phyloP scores from a whole-genome alignment of 768 basidiomycete genomes.

The Auriscalpium orientale region DNA sequence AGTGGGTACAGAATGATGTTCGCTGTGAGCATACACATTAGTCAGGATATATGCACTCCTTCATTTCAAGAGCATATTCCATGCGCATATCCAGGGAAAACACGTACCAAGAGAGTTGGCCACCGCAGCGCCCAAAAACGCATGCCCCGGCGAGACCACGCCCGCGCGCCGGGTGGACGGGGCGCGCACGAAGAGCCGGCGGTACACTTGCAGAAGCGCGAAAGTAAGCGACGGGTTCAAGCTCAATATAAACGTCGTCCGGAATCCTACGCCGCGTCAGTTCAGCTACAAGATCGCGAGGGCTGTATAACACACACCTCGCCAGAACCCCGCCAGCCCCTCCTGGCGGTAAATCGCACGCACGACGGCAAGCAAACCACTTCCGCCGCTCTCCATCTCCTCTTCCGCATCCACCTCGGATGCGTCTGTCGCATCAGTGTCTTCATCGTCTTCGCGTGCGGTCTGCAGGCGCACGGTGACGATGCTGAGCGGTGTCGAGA shows the following conservation, averaged over 20 bases:
- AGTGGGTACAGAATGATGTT: constrained; percentile 46
- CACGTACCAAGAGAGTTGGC: constrained; percentile 40
- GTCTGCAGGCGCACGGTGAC: constrained; percentile 49
- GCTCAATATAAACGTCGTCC: constrained; percentile 39
- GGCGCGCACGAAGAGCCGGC: constrained; percentile 28
- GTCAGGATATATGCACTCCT: too few species aligned
- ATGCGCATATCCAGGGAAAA: not conserved
- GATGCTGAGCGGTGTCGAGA: constrained; percentile 49
- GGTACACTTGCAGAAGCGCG: constrained; percentile 44
- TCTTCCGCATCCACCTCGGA: constrained; percentile 17
- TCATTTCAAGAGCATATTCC: constrained; percentile 3
- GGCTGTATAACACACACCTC: constrained; percentile 28
- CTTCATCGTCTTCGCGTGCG: constrained; percentile 29
- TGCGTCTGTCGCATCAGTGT: constrained; percentile 13
- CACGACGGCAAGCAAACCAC: constrained; percentile 21
- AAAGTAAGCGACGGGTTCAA: constrained; percentile 54
- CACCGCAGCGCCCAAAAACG: constrained; percentile 50
- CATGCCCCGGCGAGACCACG: constrained; percentile 31
- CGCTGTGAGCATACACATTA: constrained; percentile 18
- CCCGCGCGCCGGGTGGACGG: not conserved
- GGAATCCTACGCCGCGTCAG: constrained; percentile 34
- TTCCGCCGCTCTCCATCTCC: constrained; percentile 3
- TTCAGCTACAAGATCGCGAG: not conserved
- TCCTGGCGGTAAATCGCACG: constrained; percentile 38
- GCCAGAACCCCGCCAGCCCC: constrained; percentile 50